These are phyloP conservation scores for Phalaenopsis hybrid DNA, from an alignment of 116 monocot species.

Conservation along the genomic window DNA sequence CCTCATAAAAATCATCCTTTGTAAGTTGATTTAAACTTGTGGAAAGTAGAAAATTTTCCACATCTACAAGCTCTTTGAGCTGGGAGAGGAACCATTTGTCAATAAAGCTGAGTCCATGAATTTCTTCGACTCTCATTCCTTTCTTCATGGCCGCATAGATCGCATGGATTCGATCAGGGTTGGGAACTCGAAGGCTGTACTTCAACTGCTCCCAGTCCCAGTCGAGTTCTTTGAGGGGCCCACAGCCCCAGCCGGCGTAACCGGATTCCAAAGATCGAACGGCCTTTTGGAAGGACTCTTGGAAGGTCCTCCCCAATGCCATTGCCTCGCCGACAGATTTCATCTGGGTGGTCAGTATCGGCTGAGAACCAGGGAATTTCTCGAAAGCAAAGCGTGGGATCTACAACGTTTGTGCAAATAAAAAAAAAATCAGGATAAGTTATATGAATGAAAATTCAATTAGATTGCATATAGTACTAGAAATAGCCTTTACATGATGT, in stretches of 20 bases:
- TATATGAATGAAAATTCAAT: neutral
- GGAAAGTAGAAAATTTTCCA: constrained; percentile 65
- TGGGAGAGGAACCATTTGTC: constrained; percentile 94
- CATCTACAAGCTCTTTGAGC: constrained; percentile 77
- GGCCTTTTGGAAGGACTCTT: constrained; percentile 97
- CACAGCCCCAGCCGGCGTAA: constrained; percentile 93
- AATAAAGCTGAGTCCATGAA: constrained; percentile 75
- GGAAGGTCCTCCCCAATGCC: constrained; percentile 91
- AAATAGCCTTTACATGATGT: neutral
- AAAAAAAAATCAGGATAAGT: neutral
- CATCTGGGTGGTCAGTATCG: constrained; percentile 92
- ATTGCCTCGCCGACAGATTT: constrained; percentile 98
- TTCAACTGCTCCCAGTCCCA: constrained; percentile 81
- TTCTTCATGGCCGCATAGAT: constrained; percentile 91
- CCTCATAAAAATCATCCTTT: constrained; percentile 69
- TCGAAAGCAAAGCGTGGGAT: constrained; percentile 98
- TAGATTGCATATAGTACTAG: neutral
- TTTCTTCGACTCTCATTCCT: constrained; percentile 85
- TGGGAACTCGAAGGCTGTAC: constrained; percentile 77
- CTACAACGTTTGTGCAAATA: constrained; percentile 26
- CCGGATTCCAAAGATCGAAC: constrained; percentile 91
- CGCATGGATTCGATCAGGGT: constrained; percentile 86
- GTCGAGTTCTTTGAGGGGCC: constrained; percentile 50
- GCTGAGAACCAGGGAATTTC: constrained; percentile 91
- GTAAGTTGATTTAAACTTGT: constrained; percentile 52